phyloP scores from a whole-genome alignment of 495 filamentous ascomycete genomes.

The Staphylotrichum tortipilum region DNA sequence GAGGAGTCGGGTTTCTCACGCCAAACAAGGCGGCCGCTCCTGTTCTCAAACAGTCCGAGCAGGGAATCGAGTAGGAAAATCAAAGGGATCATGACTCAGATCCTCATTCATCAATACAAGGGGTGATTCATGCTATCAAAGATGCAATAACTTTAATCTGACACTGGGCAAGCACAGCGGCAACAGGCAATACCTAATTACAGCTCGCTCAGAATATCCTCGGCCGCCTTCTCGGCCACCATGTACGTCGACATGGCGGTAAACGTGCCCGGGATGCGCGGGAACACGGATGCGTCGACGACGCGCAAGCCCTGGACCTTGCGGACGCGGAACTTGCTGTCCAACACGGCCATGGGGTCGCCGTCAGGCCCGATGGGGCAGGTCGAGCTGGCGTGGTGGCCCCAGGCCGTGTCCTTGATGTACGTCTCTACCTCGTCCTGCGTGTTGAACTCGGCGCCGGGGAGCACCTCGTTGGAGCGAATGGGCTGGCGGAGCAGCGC shows the following conservation, averaged over 20 bases:
- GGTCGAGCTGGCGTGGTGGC: slow-evolving; percentile 52
- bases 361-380: slow-evolving; percentile 47
- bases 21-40: too few species aligned
- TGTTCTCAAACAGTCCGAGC: too few species aligned
- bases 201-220: slow-evolving; percentile 19
- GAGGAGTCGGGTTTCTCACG: too few species aligned
- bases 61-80: too few species aligned
- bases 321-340: slow-evolving; percentile 49
- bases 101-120: too few species aligned
- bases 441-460: slow-evolving; percentile 33
- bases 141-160: too few species aligned
- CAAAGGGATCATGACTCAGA: too few species aligned
- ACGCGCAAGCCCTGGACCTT: slow-evolving; percentile 50
- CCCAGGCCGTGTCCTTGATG: slow-evolving; percentile 47
- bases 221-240: slow-evolving; percentile 51
- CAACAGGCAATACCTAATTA: too few species aligned
- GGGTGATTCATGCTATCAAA: too few species aligned
- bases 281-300: slow-evolving; percentile 52
- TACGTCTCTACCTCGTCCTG: slow-evolving; percentile 38
- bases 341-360: slow-evolving; percentile 50
- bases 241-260: slow-evolving; percentile 47
- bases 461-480: slow-evolving; percentile 40
- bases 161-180: too few species aligned
- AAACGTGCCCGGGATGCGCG: slow-evolving; percentile 50
- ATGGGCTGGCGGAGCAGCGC: slow-evolving; percentile 31